These are phyloP conservation scores for Metarhizium sp. DNA, from an alignment of 2,329 filamentous ascomycete species.

Conservation along the genomic window DNA sequence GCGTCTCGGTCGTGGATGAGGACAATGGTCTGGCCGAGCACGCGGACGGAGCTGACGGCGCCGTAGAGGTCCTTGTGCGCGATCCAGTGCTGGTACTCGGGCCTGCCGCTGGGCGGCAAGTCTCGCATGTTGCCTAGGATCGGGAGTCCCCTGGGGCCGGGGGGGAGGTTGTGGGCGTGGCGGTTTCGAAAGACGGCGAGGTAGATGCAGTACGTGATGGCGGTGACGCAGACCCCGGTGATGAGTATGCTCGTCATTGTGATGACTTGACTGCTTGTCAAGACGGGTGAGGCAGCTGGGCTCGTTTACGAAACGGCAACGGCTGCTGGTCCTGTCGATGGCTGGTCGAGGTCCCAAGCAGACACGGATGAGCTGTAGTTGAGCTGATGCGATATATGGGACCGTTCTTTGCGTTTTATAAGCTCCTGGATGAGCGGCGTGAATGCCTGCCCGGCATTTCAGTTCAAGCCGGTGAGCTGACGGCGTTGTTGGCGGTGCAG, in stretches of 20 bases:
- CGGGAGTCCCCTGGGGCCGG: constrained; percentile 6
- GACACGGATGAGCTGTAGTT: too few relatives aligned
- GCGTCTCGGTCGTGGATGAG: constrained; percentile 27
- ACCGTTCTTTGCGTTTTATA: too few relatives aligned
- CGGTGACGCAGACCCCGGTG: background rate
- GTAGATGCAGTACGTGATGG: background rate
- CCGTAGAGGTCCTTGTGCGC: constrained; percentile 21
- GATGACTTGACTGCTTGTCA: too few relatives aligned
- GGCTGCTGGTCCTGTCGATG: too few relatives aligned
- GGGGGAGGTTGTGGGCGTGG: background rate
- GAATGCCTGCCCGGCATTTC: too few relatives aligned
- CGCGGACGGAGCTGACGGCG: constrained; percentile 30
- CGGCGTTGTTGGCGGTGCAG: too few relatives aligned
- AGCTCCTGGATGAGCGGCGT: too few relatives aligned
- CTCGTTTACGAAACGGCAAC: too few relatives aligned
- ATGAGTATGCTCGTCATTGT: background rate
- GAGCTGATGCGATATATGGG: too few relatives aligned
- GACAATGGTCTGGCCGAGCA: constrained; percentile 30
- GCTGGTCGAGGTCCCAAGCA: too few relatives aligned
- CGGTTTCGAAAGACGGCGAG: background rate
- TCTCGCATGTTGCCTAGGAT: constrained; percentile 6
- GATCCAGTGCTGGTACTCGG: constrained; percentile 5
- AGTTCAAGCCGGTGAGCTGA: too few relatives aligned
- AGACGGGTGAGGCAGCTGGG: too few relatives aligned
- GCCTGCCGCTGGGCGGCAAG: background rate